Conservation (phyloP, 257 asterid genomes). For the Scutellaria minor region DNA sequence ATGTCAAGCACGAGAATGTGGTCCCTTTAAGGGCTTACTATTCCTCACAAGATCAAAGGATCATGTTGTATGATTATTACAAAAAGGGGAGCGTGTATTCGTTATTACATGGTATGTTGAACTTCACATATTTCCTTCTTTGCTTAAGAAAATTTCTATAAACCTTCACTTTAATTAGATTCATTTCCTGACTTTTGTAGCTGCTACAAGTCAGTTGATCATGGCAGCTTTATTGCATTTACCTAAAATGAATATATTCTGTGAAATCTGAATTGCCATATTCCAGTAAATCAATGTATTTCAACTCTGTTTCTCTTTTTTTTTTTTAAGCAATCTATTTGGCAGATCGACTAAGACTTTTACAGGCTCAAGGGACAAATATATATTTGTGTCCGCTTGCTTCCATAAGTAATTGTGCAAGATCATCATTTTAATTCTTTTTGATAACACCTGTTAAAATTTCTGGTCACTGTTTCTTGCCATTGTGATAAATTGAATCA, state of each 20-base stretch:
- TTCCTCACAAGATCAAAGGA: not conserved
- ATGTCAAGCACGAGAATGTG: conserved; percentile 34
- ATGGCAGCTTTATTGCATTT: not conserved
- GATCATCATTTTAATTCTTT: not conserved
- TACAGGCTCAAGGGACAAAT: not conserved
- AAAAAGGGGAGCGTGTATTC: conserved; percentile 14
- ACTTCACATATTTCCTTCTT: not conserved
- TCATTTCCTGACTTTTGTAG: not conserved
- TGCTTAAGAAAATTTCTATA: not conserved
- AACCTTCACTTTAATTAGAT: not conserved
- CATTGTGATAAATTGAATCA: not conserved
- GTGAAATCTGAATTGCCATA: not conserved
- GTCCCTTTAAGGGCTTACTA: conserved; percentile 34
- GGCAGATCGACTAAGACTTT: not conserved
- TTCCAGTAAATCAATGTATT: not conserved
- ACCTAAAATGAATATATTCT: not conserved
- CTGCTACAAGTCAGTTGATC: not conserved
- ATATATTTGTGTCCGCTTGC: not conserved
- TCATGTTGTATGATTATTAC: conserved; percentile 30
- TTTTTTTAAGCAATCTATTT: no score
- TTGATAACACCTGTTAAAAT: not conserved
- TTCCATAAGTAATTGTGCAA: not conserved
- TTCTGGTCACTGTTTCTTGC: not conserved
- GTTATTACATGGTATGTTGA: conserved; percentile 30
- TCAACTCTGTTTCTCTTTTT: not conserved